Base-by-base conservation (phyloP, 108 stramenopile species). In the Nitzschia inconspicua region DNA sequence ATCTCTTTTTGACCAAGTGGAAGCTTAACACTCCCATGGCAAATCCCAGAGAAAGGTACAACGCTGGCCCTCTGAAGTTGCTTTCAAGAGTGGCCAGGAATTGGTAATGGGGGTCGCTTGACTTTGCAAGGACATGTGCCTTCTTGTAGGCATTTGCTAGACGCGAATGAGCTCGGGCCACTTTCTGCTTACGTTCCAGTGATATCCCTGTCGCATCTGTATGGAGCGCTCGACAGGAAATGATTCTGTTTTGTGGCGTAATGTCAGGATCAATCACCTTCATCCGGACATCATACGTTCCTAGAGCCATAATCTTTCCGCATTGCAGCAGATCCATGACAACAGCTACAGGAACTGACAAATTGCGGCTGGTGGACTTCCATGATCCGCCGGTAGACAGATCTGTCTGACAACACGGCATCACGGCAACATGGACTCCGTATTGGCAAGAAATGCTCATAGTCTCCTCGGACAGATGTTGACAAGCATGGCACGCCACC, bases 371-470 rank as follows among this genome's bases (percentile, higher is more conserved):
- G 7, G 59, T 26, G 16, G 53, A 46, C 46, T 79, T 79, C 78
- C 78, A 79, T 5, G 66, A n/a, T 1, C 43, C 24, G 32, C 72
- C 72, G 5, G 29, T 10, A 3, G 71, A 63, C 24, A 47, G 68
- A 76, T 89, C 88, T 43, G 83, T 89, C 63, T 89, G 88, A 60
- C 88, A 89, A 66, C 88, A 89, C 31, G 88, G 82, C 79, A 89
- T 78, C 4, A 79, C 84, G 19, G 82, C 84, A 14, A 66, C 73
- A 53, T 80, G 74, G 18, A 85, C 88, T 35, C 84, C 84, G 47
- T 74, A 84, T 23, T 57, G 63, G 44, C 70, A 73, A 8, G 80
- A 74, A 51, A 89, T 85, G 52, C 72, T 40, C 40, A 89, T 30
- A 14, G 72, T 82, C 65, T 89, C 84, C 20, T 85, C 84, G 2